phyloP scores from a whole-genome alignment of 2,329 filamentous ascomycete species.

The Neocucurbitaria cava region DNA sequence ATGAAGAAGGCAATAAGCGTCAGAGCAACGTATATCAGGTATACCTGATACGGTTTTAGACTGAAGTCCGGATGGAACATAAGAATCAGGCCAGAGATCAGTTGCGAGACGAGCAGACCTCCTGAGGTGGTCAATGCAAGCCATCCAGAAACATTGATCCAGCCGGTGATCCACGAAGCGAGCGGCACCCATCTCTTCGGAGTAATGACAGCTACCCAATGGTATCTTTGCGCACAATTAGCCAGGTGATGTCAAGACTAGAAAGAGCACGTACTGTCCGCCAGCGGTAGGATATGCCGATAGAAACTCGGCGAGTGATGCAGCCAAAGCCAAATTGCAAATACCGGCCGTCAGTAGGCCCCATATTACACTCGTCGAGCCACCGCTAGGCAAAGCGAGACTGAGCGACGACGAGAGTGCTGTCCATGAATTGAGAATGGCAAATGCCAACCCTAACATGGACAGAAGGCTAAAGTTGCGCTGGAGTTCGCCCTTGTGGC shows the following conservation, averaged over 20 bases:
- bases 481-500: conserved; percentile 65
- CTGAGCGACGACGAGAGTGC: conserved; percentile 65
- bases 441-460: conserved; percentile 69
- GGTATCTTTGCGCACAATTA: conserved; percentile 59
- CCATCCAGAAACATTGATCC: conserved; percentile 77
- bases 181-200: conserved; percentile 67
- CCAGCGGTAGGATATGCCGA: conserved; percentile 65
- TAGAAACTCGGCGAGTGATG: conserved; percentile 74
- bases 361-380: conserved; percentile 75
- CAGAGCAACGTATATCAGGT: conserved; percentile 73
- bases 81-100: conserved; percentile 70
- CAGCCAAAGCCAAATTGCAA: conserved; percentile 73
- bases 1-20: conserved; percentile 66
- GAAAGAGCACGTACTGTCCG: conserved; percentile 30
- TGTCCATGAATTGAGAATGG: conserved; percentile 70
- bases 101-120: conserved; percentile 70
- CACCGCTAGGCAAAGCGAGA: conserved; percentile 72
- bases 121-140: conserved; percentile 71
- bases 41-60: conserved; percentile 71
- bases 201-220: conserved; percentile 73
- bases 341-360: conserved; percentile 63
- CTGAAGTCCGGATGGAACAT: conserved; percentile 66
- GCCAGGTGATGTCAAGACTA: conserved; percentile 37
- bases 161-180: conserved; percentile 74
- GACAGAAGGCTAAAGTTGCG: conserved; percentile 65